Evolutionary conservation across 1,284 basidiomycete species (phyloP).

Genomic region (Puccinia novopanici): DNA sequence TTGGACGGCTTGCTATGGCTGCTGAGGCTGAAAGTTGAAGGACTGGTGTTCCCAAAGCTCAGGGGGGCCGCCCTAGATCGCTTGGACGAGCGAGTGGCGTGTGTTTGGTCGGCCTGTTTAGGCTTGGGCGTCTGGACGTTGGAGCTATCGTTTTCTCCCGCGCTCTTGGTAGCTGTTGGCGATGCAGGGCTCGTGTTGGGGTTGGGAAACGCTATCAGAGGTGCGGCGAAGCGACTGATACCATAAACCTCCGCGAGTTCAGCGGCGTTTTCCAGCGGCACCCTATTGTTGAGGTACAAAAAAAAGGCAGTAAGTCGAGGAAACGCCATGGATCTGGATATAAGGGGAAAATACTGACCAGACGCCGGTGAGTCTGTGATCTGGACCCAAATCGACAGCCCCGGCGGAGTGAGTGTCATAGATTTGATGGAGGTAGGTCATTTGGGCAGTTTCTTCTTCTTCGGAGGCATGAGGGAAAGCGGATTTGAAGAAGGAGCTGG

Average conservation of each 20-base stretch:
- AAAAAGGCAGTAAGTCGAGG: background rate
- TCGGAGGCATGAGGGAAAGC: conserved; percentile 85
- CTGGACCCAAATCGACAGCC: conserved; percentile 18
- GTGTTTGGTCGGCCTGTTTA: conserved; percentile 4
- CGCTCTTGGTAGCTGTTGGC: background rate
- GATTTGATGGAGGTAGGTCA: conserved; percentile 63
- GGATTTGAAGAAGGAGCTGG: conserved; percentile 96
- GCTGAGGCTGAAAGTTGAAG: conserved; percentile 26
- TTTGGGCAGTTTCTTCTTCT: conserved; percentile 77
- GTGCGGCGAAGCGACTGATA: conserved; percentile 15
- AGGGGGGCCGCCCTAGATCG: conserved; percentile 15
- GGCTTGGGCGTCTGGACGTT: background rate
- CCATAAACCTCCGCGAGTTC: conserved; percentile 35
- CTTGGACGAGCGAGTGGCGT: conserved; percentile 25
- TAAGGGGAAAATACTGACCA: conserved; percentile 26
- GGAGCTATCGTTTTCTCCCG: background rate
- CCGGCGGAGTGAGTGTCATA: conserved; percentile 38
- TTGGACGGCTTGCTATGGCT: background rate
- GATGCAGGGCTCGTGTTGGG: background rate
- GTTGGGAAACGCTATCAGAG: conserved; percentile 28
- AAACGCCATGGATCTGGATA: background rate
- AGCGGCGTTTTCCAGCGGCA: conserved; percentile 27
- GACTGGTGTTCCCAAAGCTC: conserved; percentile 40
- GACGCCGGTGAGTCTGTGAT: conserved; percentile 24
- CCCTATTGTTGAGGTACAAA: conserved; percentile 2